phyloP scores from a whole-genome alignment of 257 asterid species.

The Dorcoceras hygrometricum region DNA sequence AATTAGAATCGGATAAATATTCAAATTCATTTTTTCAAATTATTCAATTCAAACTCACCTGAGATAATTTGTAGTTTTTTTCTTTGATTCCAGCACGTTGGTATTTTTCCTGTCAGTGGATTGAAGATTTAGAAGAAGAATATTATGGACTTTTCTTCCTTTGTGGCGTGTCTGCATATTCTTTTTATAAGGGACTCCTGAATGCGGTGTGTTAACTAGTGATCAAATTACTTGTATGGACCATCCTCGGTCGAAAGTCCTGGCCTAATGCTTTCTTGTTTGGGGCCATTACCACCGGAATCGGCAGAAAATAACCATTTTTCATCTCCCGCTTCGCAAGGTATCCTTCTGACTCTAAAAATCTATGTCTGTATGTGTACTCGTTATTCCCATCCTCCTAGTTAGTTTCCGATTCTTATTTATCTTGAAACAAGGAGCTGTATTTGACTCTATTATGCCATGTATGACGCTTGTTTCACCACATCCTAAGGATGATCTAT shows the following conservation, averaged over 20 bases:
- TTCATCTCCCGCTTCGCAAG: conserved; percentile 62
- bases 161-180: conserved; percentile 9
- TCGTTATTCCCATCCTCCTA: no score
- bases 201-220: background rate
- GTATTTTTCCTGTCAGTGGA: conserved; percentile 8
- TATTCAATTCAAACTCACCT: background rate
- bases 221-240: conserved; percentile 26
- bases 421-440: background rate
- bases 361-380: background rate
- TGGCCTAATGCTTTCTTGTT: conserved; percentile 54
- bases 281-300: conserved; percentile 37
- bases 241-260: conserved; percentile 22
- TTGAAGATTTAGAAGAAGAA: conserved; percentile 10
- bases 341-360: conserved; percentile 30
- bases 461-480: background rate
- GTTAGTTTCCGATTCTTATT: no score
- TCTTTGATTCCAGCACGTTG: conserved; percentile 3
- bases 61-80: background rate
- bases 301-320: conserved; percentile 27
- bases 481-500: no score
- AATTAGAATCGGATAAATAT: background rate
- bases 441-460: background rate
- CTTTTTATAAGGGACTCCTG: conserved; percentile 17
- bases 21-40: background rate
- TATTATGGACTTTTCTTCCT: background rate